These are phyloP conservation scores for Penicillium sumatraense DNA, from an alignment of 2,329 filamentous ascomycete genomes.

Conservation along the genomic window DNA sequence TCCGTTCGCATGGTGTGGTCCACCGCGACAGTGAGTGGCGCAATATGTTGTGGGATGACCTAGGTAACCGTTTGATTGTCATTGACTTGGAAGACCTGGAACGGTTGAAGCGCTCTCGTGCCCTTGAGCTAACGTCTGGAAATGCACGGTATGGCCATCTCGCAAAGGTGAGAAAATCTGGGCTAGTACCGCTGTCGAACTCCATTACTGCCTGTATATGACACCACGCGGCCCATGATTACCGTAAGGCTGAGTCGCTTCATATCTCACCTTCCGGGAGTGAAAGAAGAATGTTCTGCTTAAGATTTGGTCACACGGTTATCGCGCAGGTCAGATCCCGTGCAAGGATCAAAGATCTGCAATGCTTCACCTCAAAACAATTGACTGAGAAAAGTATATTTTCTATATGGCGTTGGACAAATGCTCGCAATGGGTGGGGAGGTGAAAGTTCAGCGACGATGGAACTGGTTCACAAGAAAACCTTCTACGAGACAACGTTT, in stretches of 20 bases:
- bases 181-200: not conserved
- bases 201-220: not conserved
- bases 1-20: slow-evolving; percentile 21
- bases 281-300: not conserved
- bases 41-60: slow-evolving; percentile 32
- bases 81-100: slow-evolving; percentile 34
- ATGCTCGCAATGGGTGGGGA: not conserved
- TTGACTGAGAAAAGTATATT: not conserved
- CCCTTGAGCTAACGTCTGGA: slow-evolving; percentile 7
- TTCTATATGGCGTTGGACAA: not conserved
- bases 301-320: not conserved
- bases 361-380: not conserved
- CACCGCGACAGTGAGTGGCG: slow-evolving; percentile 28
- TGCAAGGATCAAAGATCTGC: not conserved
- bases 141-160: slow-evolving; percentile 8
- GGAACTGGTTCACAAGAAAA: not conserved
- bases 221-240: not conserved
- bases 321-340: not conserved
- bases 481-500: not conserved
- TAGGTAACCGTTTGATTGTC: slow-evolving; percentile 17
- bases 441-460: not conserved
- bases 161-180: not conserved
- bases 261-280: not conserved
- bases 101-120: slow-evolving; percentile 15
- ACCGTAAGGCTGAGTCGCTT: not conserved